phyloP scores from a whole-genome alignment of 176 grass and related monocot genomes.

The Phoenix roebelenii region DNA sequence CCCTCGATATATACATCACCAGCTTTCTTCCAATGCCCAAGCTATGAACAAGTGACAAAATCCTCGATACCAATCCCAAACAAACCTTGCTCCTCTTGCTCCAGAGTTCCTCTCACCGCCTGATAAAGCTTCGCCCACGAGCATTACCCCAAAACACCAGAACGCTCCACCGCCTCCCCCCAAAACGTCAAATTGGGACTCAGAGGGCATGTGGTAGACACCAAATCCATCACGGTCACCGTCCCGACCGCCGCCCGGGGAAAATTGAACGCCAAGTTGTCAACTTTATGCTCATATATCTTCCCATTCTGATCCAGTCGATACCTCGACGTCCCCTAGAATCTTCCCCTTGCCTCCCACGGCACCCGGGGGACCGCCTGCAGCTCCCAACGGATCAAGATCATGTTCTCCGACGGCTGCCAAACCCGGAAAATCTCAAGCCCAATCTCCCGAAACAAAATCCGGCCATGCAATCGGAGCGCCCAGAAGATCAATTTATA shows the following conservation, averaged over 20 bases:
- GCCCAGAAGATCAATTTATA: slow-evolving; percentile 97
- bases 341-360: slow-evolving; percentile 84
- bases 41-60: slow-evolving; percentile 62
- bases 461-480: slow-evolving; percentile 65
- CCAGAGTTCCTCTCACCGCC: slow-evolving; percentile 58
- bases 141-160: slow-evolving; percentile 29
- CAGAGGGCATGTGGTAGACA: slow-evolving; percentile 41
- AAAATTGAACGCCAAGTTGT: slow-evolving; percentile 89
- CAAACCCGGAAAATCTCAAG: slow-evolving; percentile 73
- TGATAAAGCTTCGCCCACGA: slow-evolving; percentile 84
- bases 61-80: slow-evolving; percentile 35
- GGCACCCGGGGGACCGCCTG: slow-evolving; percentile 71
- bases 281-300: slow-evolving; percentile 97
- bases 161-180: slow-evolving; percentile 15
- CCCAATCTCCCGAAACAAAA: slow-evolving; percentile 67
- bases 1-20: not conserved
- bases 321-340: slow-evolving; percentile 81
- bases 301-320: slow-evolving; percentile 81
- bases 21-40: not conserved
- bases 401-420: slow-evolving; percentile 74
- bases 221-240: slow-evolving; percentile 55
- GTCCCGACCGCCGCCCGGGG: slow-evolving; percentile 44
- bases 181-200: slow-evolving; percentile 68
- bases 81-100: slow-evolving; percentile 20
- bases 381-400: slow-evolving; percentile 87